Evolutionary conservation across 2,329 filamentous ascomycete genomes (phyloP), one percentile per base, ranked within the genome.

Genomic region (Seiridium cupressi): DNA sequence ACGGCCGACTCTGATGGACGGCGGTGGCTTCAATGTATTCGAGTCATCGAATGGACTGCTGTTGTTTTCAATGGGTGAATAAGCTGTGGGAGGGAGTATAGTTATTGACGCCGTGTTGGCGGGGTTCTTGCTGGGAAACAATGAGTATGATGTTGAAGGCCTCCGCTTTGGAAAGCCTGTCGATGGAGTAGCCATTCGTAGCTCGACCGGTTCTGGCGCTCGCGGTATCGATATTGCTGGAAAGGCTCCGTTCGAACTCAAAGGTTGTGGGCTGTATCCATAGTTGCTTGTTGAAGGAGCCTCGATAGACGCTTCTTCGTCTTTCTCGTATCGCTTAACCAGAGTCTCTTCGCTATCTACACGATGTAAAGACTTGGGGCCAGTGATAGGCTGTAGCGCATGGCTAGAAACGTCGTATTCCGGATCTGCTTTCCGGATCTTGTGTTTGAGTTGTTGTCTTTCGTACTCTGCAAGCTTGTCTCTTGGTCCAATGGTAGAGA

Each of bases 401-500:
- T 77, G 73, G 51, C 65, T 69, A 56, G 72, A 70, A 51, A 69
- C 72, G 51, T 74, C 69, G 56, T 68, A 63, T 34, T 63, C 63
- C 38, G 44, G 65, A 10, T 61, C 64, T 13, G 58, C 63, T 26
- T 63, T 60, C 47, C 62, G 55, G n/a, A 64, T 67, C 31, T 71
- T 66, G 55, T 81, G 77, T 65, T 76, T 76, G 18, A 74, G 66
- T 62, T 75, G 73, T 58, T 75, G 81, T 67, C 72, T 78, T 67
- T 78, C 80, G 64, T 77, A 79, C 69, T 81, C 81, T 65, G 70
- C 74, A 26, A 68, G 66, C 73, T 79, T 79, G 72, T 79, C 76
- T 54, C 77, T 76, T 65, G 77, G 75, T 59, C 73, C 81, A 55
- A 87, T 84, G 34, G 83, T 83, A 10, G 82, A 80, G 10, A 82